Evolutionary conservation across 306 rosid species (phyloP), one percentile per base, ranked within the genome.

Genomic region (Hippophae rhamnoides): DNA sequence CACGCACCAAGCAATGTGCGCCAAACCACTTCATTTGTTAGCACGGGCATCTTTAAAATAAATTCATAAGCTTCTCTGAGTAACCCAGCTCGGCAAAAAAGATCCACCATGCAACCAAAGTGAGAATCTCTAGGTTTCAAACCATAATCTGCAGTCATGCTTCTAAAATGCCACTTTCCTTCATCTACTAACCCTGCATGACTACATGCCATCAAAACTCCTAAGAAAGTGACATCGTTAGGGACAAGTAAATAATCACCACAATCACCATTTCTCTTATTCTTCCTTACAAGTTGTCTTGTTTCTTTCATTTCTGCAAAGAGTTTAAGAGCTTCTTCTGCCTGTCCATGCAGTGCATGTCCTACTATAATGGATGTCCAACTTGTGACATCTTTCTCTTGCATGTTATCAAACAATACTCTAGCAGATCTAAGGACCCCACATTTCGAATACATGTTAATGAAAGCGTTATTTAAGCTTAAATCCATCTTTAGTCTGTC

Each of bases 201-300:
- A 69, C 92, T 84, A 62, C 92, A 84, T 38, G 92, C 87, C 85
- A 81, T 84, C 60, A 81, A 65, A 50, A 81, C 87, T 68, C 92
- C 92, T 11, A 81, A 52, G 69, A 79, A 84, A 1, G 83, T 85
- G 43, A 85, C 80, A 41, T 77, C 84, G 25, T 81, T 79, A 0
- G 85, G 82, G 4, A 52, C 69, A 11, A 74, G 7, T 25, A 27
- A 25, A 56, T 27, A 43, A 25, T 47, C 14, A 18, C 72, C 58
- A 10, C 66, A 45, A 46, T 43, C 63, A 23, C 6, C n/a, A 7
- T 45, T 58, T 52, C 56, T 57, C 72, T 23, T 62, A 38, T 40
- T 61, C 41, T 61, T 55, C 48, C 10, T 43, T 6, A 58, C 14
- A 47, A 3, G 18, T 43, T 65, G 12, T 18, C 66, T 56, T 50